Evolutionary conservation across 805 yeast species (phyloP).

Genomic region (Starmera amethionina): DNA sequence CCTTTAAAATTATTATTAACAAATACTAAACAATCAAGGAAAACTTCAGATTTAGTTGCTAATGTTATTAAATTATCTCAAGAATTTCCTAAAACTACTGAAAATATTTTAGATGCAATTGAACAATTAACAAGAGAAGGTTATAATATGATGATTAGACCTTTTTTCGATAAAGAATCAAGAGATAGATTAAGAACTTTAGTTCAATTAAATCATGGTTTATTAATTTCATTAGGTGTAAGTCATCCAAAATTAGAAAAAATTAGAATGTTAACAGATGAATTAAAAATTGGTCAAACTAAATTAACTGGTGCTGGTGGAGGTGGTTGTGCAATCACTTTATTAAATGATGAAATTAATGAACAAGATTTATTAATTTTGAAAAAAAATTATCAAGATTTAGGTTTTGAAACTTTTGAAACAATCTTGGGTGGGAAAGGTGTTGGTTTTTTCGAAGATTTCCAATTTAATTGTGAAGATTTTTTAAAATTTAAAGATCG

Average conservation of each 20-base stretch:
- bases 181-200: constrained; percentile 43
- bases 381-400: constrained; percentile 23
- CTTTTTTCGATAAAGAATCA: constrained; percentile 33
- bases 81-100: constrained; percentile 44
- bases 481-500: constrained; percentile 32
- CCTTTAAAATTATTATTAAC: constrained; percentile 65
- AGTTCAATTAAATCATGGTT: constrained; percentile 78
- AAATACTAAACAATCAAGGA: constrained; percentile 79
- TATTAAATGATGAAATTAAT: constrained; percentile 36
- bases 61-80: constrained; percentile 51
- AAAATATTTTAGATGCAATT: constrained; percentile 64
- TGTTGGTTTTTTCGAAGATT: constrained; percentile 39
- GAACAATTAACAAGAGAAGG: constrained; percentile 68
- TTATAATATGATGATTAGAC: constrained; percentile 47
- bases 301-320: constrained; percentile 99
- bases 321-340: constrained; percentile 95
- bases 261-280: constrained; percentile 58
- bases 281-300: constrained; percentile 65
- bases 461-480: constrained; percentile 18
- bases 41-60: constrained; percentile 77
- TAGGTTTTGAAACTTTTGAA: constrained; percentile 66
- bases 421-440: constrained; percentile 89
- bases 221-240: constrained; percentile 78
- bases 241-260: constrained; percentile 86
- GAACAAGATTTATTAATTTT: constrained; percentile 26